These are phyloP conservation scores for Ophiognomonia clavigignenti-juglandacearum DNA, from an alignment of 2,329 filamentous ascomycete species.

Conservation along the genomic window DNA sequence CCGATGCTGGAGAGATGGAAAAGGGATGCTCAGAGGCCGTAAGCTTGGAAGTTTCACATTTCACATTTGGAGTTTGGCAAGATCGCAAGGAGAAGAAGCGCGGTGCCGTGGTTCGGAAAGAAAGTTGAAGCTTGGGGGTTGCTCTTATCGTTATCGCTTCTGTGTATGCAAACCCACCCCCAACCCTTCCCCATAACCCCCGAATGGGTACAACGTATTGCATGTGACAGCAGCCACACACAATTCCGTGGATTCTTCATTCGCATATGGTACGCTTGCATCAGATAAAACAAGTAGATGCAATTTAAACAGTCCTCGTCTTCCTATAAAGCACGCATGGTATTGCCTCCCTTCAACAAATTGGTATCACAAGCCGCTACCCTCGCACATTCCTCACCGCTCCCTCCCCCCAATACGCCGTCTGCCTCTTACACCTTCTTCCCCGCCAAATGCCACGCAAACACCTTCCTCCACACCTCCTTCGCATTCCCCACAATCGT, in stretches of 20 bases:
- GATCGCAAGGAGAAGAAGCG: too few species aligned
- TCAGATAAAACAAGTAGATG: too few species aligned
- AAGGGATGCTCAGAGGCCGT: conserved; percentile 9
- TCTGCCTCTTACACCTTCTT: conserved; percentile 16
- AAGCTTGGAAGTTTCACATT: conserved; percentile 10
- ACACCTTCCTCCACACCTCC: conserved; percentile 69
- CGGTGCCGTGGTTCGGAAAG: not conserved
- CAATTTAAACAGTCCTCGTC: not conserved
- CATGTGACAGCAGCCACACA: too few species aligned
- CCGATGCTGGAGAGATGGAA: not conserved
- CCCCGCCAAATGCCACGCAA: conserved; percentile 71
- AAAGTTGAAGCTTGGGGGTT: not conserved
- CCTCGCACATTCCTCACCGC: too few species aligned
- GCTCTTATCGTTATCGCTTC: conserved; percentile 3
- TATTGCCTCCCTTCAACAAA: not conserved
- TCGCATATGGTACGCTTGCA: too few species aligned
- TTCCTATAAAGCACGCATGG: not conserved
- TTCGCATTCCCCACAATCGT: conserved; percentile 72
- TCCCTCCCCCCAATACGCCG: not conserved
- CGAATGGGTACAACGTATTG: too few species aligned
- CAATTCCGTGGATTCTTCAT: too few species aligned
- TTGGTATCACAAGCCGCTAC: not conserved
- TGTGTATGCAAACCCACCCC: not conserved
- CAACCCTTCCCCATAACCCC: too few species aligned
- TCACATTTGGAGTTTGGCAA: not conserved